phyloP scores from a whole-genome alignment of 2,329 filamentous ascomycete genomes.

The Curvularia hawaiiensis region DNA sequence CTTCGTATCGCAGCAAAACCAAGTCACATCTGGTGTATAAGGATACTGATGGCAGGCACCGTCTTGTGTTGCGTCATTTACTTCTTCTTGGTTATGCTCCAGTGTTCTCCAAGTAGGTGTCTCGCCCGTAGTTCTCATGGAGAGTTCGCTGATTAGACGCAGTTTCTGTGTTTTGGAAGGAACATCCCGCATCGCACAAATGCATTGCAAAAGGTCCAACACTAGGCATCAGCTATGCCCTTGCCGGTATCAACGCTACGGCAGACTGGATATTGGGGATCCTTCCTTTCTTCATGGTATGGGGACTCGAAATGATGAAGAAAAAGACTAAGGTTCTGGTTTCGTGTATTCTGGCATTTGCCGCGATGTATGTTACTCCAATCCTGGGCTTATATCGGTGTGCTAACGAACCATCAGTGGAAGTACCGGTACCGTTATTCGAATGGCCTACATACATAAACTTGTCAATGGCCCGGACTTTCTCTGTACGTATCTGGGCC shows the following conservation, averaged over 20 bases:
- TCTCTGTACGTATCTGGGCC: constrained; percentile 36
- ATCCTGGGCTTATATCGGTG: background rate
- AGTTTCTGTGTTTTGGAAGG: constrained; percentile 58
- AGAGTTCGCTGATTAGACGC: constrained; percentile 3
- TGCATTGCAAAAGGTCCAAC: constrained; percentile 55
- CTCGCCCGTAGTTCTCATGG: background rate
- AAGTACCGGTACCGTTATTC: constrained; percentile 57
- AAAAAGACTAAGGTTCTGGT: constrained; percentile 58
- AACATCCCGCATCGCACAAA: constrained; percentile 45
- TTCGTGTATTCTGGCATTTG: constrained; percentile 59
- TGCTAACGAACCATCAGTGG: constrained; percentile 44
- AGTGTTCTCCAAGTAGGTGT: constrained; percentile 54
- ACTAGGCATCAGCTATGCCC: constrained; percentile 56
- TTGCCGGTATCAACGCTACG: constrained; percentile 36
- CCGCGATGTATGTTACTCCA: constrained; percentile 29
- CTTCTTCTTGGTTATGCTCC: constrained; percentile 58
- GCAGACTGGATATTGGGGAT: constrained; percentile 44
- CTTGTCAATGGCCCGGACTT: constrained; percentile 50
- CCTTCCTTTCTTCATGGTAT: constrained; percentile 57
- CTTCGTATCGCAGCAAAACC: constrained; percentile 56
- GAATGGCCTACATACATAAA: constrained; percentile 51
- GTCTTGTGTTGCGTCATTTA: constrained; percentile 54
- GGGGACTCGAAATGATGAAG: constrained; percentile 59
- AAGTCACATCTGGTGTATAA: constrained; percentile 55
- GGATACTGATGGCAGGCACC: constrained; percentile 54